Conservation (phyloP, 768 basidiomycete species). For the Suillus variegatus region DNA sequence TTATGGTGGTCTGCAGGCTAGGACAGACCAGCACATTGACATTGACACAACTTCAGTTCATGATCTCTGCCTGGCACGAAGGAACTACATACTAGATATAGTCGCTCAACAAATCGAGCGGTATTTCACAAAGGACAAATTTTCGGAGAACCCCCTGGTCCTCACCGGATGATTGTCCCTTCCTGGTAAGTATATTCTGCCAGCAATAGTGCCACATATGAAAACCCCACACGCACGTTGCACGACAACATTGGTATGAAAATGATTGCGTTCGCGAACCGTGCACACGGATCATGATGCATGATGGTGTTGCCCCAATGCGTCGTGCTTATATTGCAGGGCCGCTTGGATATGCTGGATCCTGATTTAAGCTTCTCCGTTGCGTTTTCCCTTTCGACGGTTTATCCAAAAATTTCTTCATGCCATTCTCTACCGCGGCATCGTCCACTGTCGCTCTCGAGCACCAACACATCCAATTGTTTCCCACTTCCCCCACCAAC, state of each 20-base stretch:
- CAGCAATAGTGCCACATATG: not conserved
- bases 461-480: not conserved
- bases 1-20: not conserved
- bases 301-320: not conserved
- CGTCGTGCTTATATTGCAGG: not conserved
- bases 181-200: not conserved
- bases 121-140: not conserved
- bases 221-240: not conserved
- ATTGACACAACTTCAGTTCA: not conserved
- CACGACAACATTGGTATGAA: not conserved
- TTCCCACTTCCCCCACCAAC: constrained; percentile 12
- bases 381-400: not conserved
- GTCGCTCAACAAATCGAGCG: not conserved
- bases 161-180: not conserved
- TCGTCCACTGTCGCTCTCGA: constrained; percentile 22
- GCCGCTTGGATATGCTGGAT: not conserved
- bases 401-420: not conserved
- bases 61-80: not conserved
- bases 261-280: not conserved
- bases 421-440: constrained; percentile 19
- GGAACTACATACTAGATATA: not conserved
- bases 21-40: not conserved
- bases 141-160: not conserved
- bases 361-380: not conserved
- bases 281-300: not conserved